Evolutionary conservation across 768 basidiomycete species (phyloP).

Genomic region (Termitomyces sp.): DNA sequence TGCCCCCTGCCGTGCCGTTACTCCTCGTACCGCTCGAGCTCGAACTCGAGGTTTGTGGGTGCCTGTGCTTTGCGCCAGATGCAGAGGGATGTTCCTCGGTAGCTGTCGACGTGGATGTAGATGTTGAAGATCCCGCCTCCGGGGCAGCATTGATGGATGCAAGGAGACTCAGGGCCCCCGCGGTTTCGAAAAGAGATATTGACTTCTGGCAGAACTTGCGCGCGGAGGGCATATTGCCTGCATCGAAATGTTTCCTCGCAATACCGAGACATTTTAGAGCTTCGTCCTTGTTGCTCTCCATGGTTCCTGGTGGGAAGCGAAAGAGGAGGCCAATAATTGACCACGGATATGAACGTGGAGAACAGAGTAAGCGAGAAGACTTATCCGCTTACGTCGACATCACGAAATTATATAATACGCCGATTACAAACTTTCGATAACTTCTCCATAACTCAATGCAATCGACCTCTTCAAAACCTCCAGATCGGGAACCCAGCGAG

Average conservation of each 20-base stretch:
- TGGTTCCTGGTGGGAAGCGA: slow-evolving; percentile 18
- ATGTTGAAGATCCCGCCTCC: slow-evolving; percentile 37
- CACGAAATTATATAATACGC: slow-evolving; percentile 6
- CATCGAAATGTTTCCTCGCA: slow-evolving; percentile 69
- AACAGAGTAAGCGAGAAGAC: slow-evolving; percentile 11
- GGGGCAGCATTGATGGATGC: slow-evolving; percentile 59
- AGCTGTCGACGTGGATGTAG: slow-evolving; percentile 36
- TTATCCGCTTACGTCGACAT: slow-evolving; percentile 7
- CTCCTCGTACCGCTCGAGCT: slow-evolving; percentile 17
- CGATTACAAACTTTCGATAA: background rate
- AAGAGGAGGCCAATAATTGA: slow-evolving; percentile 4
- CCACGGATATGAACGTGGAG: slow-evolving; percentile 15
- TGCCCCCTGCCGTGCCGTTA: slow-evolving; percentile 49
- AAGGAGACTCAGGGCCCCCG: slow-evolving; percentile 68
- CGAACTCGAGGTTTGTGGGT: slow-evolving; percentile 23
- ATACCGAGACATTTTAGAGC: slow-evolving; percentile 79
- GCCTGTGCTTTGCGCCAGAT: slow-evolving; percentile 66
- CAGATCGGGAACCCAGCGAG: slow-evolving; percentile 50
- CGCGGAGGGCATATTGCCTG: slow-evolving; percentile 71
- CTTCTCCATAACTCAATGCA: slow-evolving; percentile 14
- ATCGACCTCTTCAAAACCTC: slow-evolving; percentile 12
- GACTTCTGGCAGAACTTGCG: slow-evolving; percentile 91
- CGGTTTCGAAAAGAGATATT: slow-evolving; percentile 74
- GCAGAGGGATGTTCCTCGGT: slow-evolving; percentile 70
- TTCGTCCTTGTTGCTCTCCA: slow-evolving; percentile 92